phyloP scores from a whole-genome alignment of 2,329 filamentous ascomycete genomes.

The Fusarium concolor region DNA sequence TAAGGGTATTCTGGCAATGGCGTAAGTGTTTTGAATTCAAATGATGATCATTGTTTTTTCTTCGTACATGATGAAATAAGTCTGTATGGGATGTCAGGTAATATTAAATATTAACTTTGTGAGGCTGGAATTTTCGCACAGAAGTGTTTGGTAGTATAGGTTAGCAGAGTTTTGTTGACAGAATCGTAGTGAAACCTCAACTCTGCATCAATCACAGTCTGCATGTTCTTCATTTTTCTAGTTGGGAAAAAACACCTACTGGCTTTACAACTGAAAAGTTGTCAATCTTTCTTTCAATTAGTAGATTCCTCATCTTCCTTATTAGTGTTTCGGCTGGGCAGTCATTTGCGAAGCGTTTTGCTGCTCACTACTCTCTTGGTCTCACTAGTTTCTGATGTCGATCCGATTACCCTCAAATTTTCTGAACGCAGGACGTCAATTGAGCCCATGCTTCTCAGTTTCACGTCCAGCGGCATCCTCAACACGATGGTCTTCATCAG shows the following conservation, averaged over 20 bases:
- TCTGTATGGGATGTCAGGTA: not conserved
- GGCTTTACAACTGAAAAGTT: not conserved
- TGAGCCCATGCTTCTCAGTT: not conserved
- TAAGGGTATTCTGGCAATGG: constrained; percentile 2
- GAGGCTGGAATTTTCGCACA: too few species aligned
- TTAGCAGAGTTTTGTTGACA: not conserved
- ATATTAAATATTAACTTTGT: too few species aligned
- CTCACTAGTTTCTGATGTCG: constrained; percentile 11
- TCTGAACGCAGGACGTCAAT: not conserved
- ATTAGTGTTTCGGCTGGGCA: not conserved
- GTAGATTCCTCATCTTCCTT: too few species aligned
- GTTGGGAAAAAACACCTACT: not conserved
- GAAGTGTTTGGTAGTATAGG: constrained; percentile 6
- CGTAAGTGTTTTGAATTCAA: constrained; percentile 8
- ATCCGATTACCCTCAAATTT: not conserved
- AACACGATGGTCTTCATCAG: constrained; percentile 62
- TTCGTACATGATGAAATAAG: not conserved
- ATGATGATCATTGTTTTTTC: not conserved
- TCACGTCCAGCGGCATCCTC: not conserved
- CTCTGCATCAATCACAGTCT: not conserved
- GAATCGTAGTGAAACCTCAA: too few species aligned
- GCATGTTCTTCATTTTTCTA: not conserved
- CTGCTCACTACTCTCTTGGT: not conserved
- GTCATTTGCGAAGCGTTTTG: not conserved
- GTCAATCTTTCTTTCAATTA: not conserved